phyloP scores from a whole-genome alignment of 305 asterid species.

The Solanum hybrid region DNA sequence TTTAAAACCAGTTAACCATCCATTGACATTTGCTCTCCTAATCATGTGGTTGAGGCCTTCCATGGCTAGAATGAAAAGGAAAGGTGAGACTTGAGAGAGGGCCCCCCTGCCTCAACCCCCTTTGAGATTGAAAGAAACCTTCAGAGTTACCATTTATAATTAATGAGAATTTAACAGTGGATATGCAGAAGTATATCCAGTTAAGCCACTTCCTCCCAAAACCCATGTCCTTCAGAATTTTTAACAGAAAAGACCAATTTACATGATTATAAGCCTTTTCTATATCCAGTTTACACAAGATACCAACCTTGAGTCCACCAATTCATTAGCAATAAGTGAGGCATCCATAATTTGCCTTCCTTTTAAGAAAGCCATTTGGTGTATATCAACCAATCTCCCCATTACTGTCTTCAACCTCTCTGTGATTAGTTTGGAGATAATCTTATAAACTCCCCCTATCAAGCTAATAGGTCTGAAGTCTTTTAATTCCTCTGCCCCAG shows the following conservation, averaged over 20 bases:
- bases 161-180: not conserved
- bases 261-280: not conserved
- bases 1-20: not conserved
- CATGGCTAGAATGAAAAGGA: not conserved
- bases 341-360: not conserved
- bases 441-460: too few species aligned
- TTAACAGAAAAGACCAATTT: not conserved
- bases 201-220: not conserved
- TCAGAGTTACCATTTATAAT: not conserved
- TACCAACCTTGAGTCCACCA: not conserved
- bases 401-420: too few species aligned
- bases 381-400: not conserved
- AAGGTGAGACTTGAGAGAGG: not conserved
- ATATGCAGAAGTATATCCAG: not conserved
- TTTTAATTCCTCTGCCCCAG: too few species aligned
- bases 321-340: not conserved
- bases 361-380: not conserved
- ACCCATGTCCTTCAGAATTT: not conserved
- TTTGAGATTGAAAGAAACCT: not conserved
- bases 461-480: too few species aligned
- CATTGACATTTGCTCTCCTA: not conserved
- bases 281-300: not conserved
- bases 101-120: not conserved
- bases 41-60: not conserved
- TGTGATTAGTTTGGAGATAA: too few species aligned